Percentiles rank a stretch among this genome's conserved stretches.
Evolutionary conservation across 108 stramenopile species (phyloP).

Genomic region (Skeletonema costatum): DNA sequence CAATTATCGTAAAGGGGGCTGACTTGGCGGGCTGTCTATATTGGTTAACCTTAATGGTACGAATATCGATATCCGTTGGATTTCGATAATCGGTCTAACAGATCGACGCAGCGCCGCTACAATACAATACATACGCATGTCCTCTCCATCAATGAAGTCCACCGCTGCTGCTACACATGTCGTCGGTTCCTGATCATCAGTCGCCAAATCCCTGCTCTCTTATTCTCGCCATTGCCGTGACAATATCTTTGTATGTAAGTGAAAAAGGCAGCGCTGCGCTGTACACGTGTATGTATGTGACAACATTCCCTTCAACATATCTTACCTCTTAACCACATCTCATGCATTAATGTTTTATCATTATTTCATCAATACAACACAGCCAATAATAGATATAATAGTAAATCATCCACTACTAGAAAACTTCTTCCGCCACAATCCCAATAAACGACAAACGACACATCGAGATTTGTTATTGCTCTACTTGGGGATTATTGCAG

Average conservation of each 20-base stretch:
- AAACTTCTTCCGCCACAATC: neutral
- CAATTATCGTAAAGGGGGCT: too few species aligned
- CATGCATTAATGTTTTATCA: too few species aligned
- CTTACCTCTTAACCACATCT: too few species aligned
- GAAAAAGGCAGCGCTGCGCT: neutral
- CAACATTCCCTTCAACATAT: too few species aligned
- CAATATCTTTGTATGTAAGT: slow-evolving; percentile 1
- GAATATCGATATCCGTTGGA: too few species aligned
- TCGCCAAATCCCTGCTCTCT: neutral
- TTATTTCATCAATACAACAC: neutral
- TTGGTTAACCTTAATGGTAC: too few species aligned
- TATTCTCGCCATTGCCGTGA: neutral
- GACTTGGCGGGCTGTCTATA: too few species aligned
- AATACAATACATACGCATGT: neutral
- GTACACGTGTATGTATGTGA: too few species aligned
- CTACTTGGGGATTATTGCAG: neutral
- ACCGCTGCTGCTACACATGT: neutral
- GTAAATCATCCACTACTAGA: neutral
- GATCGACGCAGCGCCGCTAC: too few species aligned
- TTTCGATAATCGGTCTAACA: too few species aligned
- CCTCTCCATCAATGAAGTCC: neutral
- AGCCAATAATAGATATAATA: neutral
- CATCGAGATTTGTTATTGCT: neutral
- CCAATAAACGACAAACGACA: neutral
- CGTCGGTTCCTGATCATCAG: neutral